Percentiles rank a stretch among this genome's conserved stretches.
Conservation (phyloP, 768 basidiomycete species). For the Termitomyces sp. region DNA sequence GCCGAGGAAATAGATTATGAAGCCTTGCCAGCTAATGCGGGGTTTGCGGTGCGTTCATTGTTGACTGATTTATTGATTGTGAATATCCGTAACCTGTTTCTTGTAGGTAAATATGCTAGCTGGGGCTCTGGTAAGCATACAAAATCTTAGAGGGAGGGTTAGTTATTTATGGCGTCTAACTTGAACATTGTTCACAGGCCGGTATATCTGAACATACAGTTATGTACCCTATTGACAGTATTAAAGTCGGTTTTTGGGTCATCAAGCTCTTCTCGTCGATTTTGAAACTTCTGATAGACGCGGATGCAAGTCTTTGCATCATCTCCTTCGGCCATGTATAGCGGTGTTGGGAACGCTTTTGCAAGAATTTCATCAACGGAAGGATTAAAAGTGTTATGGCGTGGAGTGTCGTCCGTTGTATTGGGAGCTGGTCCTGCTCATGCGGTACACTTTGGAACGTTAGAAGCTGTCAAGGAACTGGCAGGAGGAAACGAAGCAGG, state of each 20-base stretch:
- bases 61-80: conserved; percentile 2
- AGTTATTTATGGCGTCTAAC: neutral
- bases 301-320: conserved; percentile 98
- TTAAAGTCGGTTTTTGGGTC: conserved; percentile 63
- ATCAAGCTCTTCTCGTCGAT: neutral
- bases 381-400: conserved; percentile 87
- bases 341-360: conserved; percentile 86
- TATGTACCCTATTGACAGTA: conserved; percentile 98
- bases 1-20: conserved; percentile 45
- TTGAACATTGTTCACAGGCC: conserved; percentile 47
- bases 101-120: conserved; percentile 92
- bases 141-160: neutral
- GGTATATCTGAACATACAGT: conserved; percentile 99
- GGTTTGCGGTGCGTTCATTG: conserved; percentile 55
- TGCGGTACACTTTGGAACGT: conserved; percentile 94
- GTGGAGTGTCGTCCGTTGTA: conserved; percentile 94
- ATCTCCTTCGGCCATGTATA: conserved; percentile 81
- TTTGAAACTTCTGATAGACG: conserved; percentile 50
- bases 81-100: conserved; percentile 3
- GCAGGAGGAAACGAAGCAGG: conserved; percentile 78
- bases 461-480: conserved; percentile 92
- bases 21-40: conserved; percentile 63
- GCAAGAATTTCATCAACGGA: conserved; percentile 92
- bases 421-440: conserved; percentile 97
- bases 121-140: conserved; percentile 77